Evolutionary conservation across 106 monocot species (phyloP), one percentile per base, ranked within the genome.

Genomic region (Xerophyta viscosa): DNA sequence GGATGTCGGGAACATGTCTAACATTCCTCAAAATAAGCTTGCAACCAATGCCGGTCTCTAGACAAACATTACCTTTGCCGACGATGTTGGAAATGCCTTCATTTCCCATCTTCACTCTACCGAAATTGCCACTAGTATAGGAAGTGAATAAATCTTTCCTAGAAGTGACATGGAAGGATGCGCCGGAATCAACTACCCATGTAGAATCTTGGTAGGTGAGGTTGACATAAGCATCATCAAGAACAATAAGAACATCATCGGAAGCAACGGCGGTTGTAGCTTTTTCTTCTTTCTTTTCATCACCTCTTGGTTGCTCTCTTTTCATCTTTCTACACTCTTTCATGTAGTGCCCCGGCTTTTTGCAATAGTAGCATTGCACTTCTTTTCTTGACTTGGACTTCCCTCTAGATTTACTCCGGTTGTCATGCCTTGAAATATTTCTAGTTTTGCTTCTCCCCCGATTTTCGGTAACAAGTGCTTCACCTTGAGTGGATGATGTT

Each of bases 81-180:
- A 33, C 2, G 3, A 61, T 60, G 1, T 24, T 9, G 18, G 2
- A 56, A 23, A 56, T 6, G 24, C 11, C 24, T 21, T 33, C 24
- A 36, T 36, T 56, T 39, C 33, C 11, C 52, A 4, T 41, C 22
- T 21, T 12, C 1, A 56, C 39, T 37, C n/a, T 8, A 2, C 36
- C 56, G 3, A 56, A 56, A 11, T 56, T 21, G 2, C 56, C 56
- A 7, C 23, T 0, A 4, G 39, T 39, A 8, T 41, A 41, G 24
- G 33, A 23, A 9, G 24, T 22, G 20, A 56, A 33, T 6, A 56
- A 56, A 37, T 56, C 56, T n/a, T 1, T 8, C 23, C 11, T 37
- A 13, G 20, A 39, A 24, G 56, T 37, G 7, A 41, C 56, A 56
- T 56, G 56, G 14, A 56, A 56, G n/a, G 24, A 56, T n/a, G 56